Conservation (phyloP, 345 rosid genomes). For the Arabidopsis thaliana region TAIR10.1 NC_003070.9:26373001-26373500, state of each 20-base stretch:
- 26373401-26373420: neutral
- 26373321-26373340: slow-evolving; percentile 5
- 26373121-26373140: neutral
- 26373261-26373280: slow-evolving; percentile 1
- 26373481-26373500: neutral
- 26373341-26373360: slow-evolving; percentile 8
- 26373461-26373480: neutral
- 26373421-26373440: neutral
- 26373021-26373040: no score
- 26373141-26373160: neutral
- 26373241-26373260: neutral
- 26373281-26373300: neutral
- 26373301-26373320: slow-evolving; percentile 7
- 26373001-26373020: no score
- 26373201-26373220: slow-evolving; percentile 19
- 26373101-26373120: neutral
- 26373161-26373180: slow-evolving; percentile 8
- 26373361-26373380: slow-evolving; percentile 6
- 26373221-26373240: neutral
- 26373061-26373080: neutral
- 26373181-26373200: slow-evolving; percentile 17
- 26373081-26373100: neutral
- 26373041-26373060: neutral
- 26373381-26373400: neutral
- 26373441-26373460: neutral